These are phyloP conservation scores for Globisporangium canariense DNA, from an alignment of 352 stramenopile species.

Conservation along the genomic window DNA sequence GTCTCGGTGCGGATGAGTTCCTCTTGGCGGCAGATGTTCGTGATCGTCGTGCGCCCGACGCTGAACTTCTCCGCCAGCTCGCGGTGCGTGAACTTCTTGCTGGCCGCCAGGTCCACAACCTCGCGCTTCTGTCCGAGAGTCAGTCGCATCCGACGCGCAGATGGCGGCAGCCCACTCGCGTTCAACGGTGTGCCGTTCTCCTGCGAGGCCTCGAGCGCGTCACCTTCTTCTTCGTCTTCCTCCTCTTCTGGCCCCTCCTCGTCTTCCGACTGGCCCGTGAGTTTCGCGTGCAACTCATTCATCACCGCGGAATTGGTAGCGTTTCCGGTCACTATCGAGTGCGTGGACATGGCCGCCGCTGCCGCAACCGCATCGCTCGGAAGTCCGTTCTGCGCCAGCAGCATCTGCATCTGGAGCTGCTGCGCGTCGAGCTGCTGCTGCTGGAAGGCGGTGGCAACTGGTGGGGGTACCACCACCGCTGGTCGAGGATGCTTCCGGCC, in stretches of 20 bases:
- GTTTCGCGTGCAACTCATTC: constrained; percentile 25
- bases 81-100: constrained; percentile 84
- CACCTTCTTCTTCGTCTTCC: constrained; percentile 14
- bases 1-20: constrained; percentile 80
- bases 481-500: constrained; percentile 24
- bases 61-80: constrained; percentile 81
- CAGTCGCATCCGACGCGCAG: constrained; percentile 59
- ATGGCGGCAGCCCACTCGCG: constrained; percentile 19
- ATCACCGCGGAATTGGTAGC: neutral
- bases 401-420: constrained; percentile 19
- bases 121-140: constrained; percentile 85
- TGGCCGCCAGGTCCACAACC: constrained; percentile 76
- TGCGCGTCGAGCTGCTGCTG: constrained; percentile 9
- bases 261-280: constrained; percentile 15
- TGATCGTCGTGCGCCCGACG: constrained; percentile 81
- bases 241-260: constrained; percentile 17
- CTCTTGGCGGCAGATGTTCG: constrained; percentile 83
- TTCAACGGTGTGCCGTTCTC: neutral
- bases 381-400: constrained; percentile 18
- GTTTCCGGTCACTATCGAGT: constrained; percentile 6
- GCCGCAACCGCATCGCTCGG: constrained; percentile 2
- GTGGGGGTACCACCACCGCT: neutral
- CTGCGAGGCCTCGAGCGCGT: neutral
- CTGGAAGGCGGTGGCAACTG: constrained; percentile 6
- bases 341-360: constrained; percentile 9